Evolutionary conservation across 768 basidiomycete species (phyloP), one percentile per base, ranked within the genome.

Genomic region (Hypholoma sublateritium): DNA sequence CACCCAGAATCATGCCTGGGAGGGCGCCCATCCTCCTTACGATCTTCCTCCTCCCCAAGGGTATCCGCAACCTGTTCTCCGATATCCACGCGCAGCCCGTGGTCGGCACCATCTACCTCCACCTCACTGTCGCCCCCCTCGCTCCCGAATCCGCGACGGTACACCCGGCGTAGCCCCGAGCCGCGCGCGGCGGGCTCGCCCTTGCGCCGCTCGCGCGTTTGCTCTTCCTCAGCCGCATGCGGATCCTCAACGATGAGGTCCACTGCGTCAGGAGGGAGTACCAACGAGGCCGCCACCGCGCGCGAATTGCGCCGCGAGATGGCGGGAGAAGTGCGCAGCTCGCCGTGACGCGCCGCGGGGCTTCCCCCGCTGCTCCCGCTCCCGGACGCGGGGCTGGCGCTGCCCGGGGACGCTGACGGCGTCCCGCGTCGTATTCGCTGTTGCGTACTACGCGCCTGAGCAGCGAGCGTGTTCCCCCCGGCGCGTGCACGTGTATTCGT

Each of bases 171-270:
- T 61, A 83, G 64, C 17, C 72, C 80, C 4, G 78, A 70, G 28
- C 63, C 71, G 32, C 72, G 71, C 6, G 69, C 63, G 21, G 77
- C 72, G n/a, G 87, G 85, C 60, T 88, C 87, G 21, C 86, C 88
- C 56, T 81, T 83, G 53, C 81, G 69, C 37, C 86, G 73, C 59
- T 87, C 85, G 43, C 78, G 74, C 24, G 72, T 69, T 62, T 77
- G 74, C 25, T 81, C 82, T 55, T 80, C 77, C 58, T 83, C 77
- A 28, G 78, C 82, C 3, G 85, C 84, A 7, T 75, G 67, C 7
- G 68, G 59, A 64, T 88, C 89, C 65, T 91, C 89, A 0, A 95
- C 85, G 4, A 98, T 81, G 16, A 99, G 77, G 65, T 99, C 96
- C 1, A 98, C 87, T 1, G 95, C 95, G 60, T 98, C 90, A 1